These are phyloP conservation scores for Podila epicladia DNA, from an alignment of 192 early-diverging fungal genomes.

Conservation along the genomic window DNA sequence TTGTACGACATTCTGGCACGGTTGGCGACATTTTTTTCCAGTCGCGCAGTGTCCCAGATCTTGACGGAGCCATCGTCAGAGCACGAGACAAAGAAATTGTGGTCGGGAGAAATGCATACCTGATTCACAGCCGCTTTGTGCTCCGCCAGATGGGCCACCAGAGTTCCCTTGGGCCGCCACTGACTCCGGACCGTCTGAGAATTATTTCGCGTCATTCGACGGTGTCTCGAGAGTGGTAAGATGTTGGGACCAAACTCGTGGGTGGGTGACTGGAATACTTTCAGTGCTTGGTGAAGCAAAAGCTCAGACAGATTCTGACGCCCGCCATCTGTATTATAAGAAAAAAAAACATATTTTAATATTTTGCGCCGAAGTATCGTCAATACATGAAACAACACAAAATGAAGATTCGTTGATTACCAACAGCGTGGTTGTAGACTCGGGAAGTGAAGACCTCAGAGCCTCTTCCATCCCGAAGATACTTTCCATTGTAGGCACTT, in stretches of 20 bases:
- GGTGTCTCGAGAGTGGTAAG: slow-evolving; percentile 23
- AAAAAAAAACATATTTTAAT: not conserved
- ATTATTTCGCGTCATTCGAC: slow-evolving; percentile 34
- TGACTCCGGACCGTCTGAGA: slow-evolving; percentile 41
- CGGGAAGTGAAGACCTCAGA: slow-evolving; percentile 18
- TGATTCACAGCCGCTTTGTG: slow-evolving; percentile 84
- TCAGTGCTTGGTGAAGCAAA: slow-evolving; percentile 35
- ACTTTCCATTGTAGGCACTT: slow-evolving; percentile 10
- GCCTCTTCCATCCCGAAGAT: not conserved
- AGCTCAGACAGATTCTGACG: slow-evolving; percentile 24
- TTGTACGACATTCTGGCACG: slow-evolving; percentile 76
- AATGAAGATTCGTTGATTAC: not conserved
- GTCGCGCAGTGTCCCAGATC: slow-evolving; percentile 83
- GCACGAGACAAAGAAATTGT: slow-evolving; percentile 80
- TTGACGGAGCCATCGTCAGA: slow-evolving; percentile 86
- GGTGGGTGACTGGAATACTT: slow-evolving; percentile 43
- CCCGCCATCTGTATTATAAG: slow-evolving; percentile 24
- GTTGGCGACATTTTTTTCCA: slow-evolving; percentile 88
- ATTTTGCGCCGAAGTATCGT: no score
- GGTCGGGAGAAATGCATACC: slow-evolving; percentile 74
- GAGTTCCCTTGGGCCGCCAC: slow-evolving; percentile 56
- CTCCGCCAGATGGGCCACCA: slow-evolving; percentile 85
- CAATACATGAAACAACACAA: not conserved
- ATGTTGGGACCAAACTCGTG: slow-evolving; percentile 44
- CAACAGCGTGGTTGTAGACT: slow-evolving; percentile 16